Percentiles rank a stretch among this genome's conserved stretches.
These are phyloP conservation scores for Bruguiera gymnorhiza DNA, from an alignment of 345 rosid species.

Conservation along the genomic window DNA sequence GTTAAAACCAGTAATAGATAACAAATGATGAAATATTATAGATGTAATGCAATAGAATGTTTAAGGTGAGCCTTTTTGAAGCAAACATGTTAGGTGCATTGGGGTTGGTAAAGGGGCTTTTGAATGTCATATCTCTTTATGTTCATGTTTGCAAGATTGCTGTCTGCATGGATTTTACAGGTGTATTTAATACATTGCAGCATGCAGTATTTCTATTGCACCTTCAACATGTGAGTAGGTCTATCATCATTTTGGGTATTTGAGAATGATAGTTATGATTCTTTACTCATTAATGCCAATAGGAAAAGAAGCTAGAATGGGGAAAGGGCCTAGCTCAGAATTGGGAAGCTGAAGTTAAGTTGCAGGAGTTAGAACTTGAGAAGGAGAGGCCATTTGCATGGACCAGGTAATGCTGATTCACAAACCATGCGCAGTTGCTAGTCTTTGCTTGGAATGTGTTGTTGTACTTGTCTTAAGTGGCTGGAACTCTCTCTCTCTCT, in stretches of 20 bases:
- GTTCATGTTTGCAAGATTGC: neutral
- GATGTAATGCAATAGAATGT: too few species aligned
- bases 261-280: neutral
- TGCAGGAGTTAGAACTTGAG: constrained; percentile 70
- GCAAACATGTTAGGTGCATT: too few species aligned
- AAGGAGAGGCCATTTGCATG: constrained; percentile 92
- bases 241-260: neutral
- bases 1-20: too few species aligned
- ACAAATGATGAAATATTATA: too few species aligned
- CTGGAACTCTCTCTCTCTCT: neutral
- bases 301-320: constrained; percentile 91
- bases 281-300: constrained; percentile 9
- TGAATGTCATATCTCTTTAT: neutral
- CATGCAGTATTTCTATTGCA: neutral
- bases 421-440: neutral
- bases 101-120: too few species aligned
- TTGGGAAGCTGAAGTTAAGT: constrained; percentile 72
- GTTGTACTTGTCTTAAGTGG: neutral
- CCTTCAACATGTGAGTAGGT: neutral
- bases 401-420: constrained; percentile 47
- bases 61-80: too few species aligned
- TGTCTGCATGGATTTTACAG: neutral
- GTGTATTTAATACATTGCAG: neutral
- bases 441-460: neutral
- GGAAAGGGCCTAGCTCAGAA: constrained; percentile 96